Evolutionary conservation across 1,139 yeast species (phyloP).

Genomic region (Geotrichum phurueaensis): DNA sequence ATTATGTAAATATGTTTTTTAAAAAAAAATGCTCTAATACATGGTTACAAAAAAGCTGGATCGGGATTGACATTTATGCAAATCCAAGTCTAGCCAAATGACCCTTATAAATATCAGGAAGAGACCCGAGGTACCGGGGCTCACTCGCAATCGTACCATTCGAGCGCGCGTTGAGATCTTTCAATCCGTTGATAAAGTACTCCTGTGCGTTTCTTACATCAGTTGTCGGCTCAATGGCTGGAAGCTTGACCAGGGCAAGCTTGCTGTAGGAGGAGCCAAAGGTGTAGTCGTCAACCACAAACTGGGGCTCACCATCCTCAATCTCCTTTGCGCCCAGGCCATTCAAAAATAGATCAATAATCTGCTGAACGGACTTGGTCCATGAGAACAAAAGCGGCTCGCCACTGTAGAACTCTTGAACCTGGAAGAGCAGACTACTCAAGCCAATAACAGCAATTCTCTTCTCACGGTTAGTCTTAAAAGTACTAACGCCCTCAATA

Average conservation of each 20-base stretch:
- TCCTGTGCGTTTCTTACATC: constrained; percentile 39
- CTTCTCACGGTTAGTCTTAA: constrained; percentile 62
- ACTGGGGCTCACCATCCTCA: constrained; percentile 38
- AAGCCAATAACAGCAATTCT: constrained; percentile 73
- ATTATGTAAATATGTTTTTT: not conserved
- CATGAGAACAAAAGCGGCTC: constrained; percentile 31
- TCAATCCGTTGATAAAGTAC: constrained; percentile 37
- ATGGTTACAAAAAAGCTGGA: not conserved
- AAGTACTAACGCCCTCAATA: constrained; percentile 56
- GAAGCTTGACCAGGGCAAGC: constrained; percentile 55
- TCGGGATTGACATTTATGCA: not conserved
- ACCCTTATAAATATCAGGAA: not conserved
- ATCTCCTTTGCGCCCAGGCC: constrained; percentile 29
- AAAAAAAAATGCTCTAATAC: not conserved
- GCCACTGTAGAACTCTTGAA: constrained; percentile 38
- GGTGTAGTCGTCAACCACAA: constrained; percentile 54
- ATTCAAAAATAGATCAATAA: constrained; percentile 40
- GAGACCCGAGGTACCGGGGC: not conserved
- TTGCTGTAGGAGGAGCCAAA: constrained; percentile 84
- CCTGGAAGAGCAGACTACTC: constrained; percentile 49
- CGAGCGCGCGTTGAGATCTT: constrained; percentile 28
- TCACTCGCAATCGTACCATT: constrained; percentile 1
- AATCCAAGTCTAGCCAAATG: not conserved
- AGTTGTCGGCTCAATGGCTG: constrained; percentile 65
- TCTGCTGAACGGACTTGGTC: constrained; percentile 47